A percentile compares a stretch with the other conserved stretches of the same genome.
These are phyloP conservation scores for Agroathelia rolfsii DNA, from an alignment of 1,284 basidiomycete species.

Conservation along the genomic window DNA sequence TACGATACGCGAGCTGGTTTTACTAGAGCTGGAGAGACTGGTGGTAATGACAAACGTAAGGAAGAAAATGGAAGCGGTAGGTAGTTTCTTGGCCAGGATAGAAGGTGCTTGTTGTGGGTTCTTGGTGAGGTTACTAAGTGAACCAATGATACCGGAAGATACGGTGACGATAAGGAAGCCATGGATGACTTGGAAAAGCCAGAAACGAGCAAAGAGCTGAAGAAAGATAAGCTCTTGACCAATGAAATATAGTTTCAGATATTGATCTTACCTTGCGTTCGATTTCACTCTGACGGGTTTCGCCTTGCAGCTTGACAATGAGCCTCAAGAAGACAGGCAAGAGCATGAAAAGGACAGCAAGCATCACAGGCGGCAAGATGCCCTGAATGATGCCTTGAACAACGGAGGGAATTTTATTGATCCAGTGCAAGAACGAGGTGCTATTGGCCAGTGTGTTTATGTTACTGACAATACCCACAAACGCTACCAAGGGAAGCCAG, in stretches of 20 bases:
- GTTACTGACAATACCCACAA: conserved; percentile 84
- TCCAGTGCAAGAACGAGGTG: conserved; percentile 73
- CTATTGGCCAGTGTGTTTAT: conserved; percentile 60
- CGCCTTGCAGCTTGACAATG: conserved; percentile 73
- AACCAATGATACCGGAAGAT: conserved; percentile 68
- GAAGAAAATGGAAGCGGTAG: conserved; percentile 88
- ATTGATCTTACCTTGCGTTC: conserved; percentile 86
- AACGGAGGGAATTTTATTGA: conserved; percentile 54
- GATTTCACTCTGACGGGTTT: conserved; percentile 69
- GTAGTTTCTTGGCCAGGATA: conserved; percentile 68
- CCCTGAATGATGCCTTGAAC: conserved; percentile 85
- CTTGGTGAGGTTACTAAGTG: conserved; percentile 52
- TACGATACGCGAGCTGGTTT: conserved; percentile 74
- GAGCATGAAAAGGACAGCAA: conserved; percentile 87
- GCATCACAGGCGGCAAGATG: conserved; percentile 77
- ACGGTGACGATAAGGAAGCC: conserved; percentile 86
- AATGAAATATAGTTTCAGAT: too few relatives aligned
- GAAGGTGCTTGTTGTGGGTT: conserved; percentile 55
- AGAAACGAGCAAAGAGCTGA: conserved; percentile 84
- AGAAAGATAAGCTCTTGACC: too few relatives aligned
- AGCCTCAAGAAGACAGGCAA: conserved; percentile 79
- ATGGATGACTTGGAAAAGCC: conserved; percentile 87
- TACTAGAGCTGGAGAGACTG: conserved; percentile 65
- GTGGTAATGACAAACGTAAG: conserved; percentile 54
- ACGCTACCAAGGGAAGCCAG: conserved; percentile 42